A percentile compares a stretch with the other conserved stretches of the same genome.
Evolutionary conservation across 345 rosid species (phyloP).

Genomic region (Hibiscus syriacus): DNA sequence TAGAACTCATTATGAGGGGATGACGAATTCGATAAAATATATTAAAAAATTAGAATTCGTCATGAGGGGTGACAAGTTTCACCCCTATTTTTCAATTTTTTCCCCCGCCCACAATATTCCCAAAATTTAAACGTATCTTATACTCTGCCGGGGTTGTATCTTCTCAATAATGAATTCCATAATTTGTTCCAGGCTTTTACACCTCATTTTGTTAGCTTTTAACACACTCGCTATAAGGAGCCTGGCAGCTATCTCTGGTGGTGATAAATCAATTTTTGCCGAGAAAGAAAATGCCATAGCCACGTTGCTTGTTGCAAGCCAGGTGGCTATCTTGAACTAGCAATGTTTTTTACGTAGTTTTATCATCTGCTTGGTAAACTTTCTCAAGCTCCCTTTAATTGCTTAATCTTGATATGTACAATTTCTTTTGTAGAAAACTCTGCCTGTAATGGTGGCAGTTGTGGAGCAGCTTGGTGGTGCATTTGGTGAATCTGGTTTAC

Average conservation of each 20-base stretch:
- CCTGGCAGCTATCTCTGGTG: slow-evolving; percentile 46
- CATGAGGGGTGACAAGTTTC: too few species aligned
- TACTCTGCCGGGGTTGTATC: background rate
- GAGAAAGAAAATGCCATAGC: slow-evolving; percentile 62
- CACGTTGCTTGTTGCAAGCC: slow-evolving; percentile 71
- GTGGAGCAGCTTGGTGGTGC: slow-evolving; percentile 84
- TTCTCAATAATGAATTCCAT: slow-evolving; percentile 12
- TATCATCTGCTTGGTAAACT: background rate
- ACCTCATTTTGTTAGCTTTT: slow-evolving; percentile 55
- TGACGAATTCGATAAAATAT: too few species aligned
- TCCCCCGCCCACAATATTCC: too few species aligned
- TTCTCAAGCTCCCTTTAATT: background rate
- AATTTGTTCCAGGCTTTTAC: slow-evolving; percentile 47
- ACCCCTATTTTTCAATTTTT: too few species aligned
- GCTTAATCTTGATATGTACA: too few species aligned
- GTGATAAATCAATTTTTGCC: slow-evolving; percentile 36
- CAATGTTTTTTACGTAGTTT: background rate
- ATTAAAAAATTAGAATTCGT: too few species aligned
- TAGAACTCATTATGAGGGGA: too few species aligned
- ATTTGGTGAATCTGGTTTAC: slow-evolving; percentile 77
- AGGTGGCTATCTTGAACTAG: slow-evolving; percentile 23
- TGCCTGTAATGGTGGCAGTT: slow-evolving; percentile 83
- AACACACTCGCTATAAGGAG: slow-evolving; percentile 46
- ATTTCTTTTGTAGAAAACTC: slow-evolving; percentile 56
- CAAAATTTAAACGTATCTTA: too few species aligned